A percentile compares a stretch with the other conserved stretches of the same genome.
Evolutionary conservation across 805 yeast species (phyloP).

Genomic region (Metschnikowia matae): DNA sequence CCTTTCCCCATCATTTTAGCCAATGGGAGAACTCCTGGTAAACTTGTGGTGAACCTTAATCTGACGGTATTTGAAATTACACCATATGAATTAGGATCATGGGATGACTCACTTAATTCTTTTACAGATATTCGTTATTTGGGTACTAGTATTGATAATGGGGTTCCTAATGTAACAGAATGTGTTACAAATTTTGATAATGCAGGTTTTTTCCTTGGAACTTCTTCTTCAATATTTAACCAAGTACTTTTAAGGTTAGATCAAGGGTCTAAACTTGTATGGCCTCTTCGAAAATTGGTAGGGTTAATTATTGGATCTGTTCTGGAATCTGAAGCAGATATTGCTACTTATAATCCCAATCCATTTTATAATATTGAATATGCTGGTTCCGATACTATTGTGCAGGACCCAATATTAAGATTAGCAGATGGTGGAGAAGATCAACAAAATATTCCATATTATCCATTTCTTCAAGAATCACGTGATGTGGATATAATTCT

Average conservation of each 20-base stretch:
- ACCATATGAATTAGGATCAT: conserved; percentile 40
- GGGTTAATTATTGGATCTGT: conserved; percentile 27
- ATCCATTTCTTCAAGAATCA: conserved; percentile 59
- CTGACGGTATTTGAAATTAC: conserved; percentile 53
- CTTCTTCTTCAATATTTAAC: conserved; percentile 79
- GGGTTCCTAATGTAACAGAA: conserved; percentile 12
- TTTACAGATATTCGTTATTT: conserved; percentile 29
- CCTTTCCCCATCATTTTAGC: conserved; percentile 69
- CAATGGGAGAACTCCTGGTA: conserved; percentile 61
- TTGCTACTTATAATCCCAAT: conserved; percentile 69
- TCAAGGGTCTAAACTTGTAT: conserved; percentile 22
- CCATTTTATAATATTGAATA: conserved; percentile 52
- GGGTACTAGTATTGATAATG: conserved; percentile 26
- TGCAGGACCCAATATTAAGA: conserved; percentile 38
- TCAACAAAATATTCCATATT: conserved; percentile 63
- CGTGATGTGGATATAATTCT: conserved; percentile 61
- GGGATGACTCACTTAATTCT: conserved; percentile 36
- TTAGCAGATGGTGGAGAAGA: conserved; percentile 83
- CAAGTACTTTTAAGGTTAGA: conserved; percentile 57
- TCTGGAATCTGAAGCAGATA: conserved; percentile 53
- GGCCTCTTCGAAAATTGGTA: conserved; percentile 21
- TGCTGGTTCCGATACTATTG: conserved; percentile 31
- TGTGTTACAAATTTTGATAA: conserved; percentile 34
- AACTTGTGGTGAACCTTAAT: conserved; percentile 52
- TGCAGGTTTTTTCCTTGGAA: conserved; percentile 74